Conservation (phyloP, 495 filamentous ascomycete genomes). For the Neurospora sublineolata region DNA sequence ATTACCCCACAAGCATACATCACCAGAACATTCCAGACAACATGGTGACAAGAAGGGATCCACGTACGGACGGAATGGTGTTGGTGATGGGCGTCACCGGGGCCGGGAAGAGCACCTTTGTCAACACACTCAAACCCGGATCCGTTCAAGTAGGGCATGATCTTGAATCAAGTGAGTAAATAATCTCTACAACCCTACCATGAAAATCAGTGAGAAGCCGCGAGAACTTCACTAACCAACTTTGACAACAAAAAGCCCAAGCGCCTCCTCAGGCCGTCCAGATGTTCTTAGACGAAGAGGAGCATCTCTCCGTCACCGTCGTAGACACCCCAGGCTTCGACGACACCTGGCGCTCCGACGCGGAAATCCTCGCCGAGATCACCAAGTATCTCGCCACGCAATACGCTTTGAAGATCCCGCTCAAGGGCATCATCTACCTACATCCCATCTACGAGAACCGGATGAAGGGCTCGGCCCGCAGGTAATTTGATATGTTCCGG, state of each 20-base stretch:
- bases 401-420: not conserved
- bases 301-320: slow-evolving; percentile 16
- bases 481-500: slow-evolving; percentile 23
- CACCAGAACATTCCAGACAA: not conserved
- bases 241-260: not conserved
- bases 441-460: slow-evolving; percentile 13
- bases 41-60: not conserved
- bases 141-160: not conserved
- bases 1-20: too few species aligned
- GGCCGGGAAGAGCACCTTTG: not conserved
- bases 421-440: slow-evolving; percentile 8
- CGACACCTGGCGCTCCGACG: slow-evolving; percentile 33
- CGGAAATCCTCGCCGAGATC: slow-evolving; percentile 29
- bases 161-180: not conserved
- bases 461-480: slow-evolving; percentile 20
- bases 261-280: not conserved
- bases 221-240: not conserved
- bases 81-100: not conserved
- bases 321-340: slow-evolving; percentile 43
- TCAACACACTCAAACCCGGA: not conserved
- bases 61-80: not conserved
- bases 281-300: not conserved
- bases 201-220: too few species aligned
- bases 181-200: too few species aligned
- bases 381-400: slow-evolving; percentile 5